Conservation (phyloP, 129 eudicot species). For the Logfia minima region DNA sequence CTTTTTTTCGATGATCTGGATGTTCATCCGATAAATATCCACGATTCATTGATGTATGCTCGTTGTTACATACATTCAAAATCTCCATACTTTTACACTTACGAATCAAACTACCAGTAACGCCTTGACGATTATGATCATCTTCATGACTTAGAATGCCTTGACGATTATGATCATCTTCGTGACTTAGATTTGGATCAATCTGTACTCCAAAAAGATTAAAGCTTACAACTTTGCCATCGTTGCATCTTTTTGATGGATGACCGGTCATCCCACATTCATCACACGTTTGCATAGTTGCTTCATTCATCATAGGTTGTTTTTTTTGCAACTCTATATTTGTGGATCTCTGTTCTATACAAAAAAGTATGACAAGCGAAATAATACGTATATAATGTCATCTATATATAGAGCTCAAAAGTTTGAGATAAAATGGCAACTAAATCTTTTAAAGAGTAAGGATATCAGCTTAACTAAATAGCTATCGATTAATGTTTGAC, state of each 20-base stretch:
- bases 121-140: neutral
- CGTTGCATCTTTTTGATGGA: conserved; percentile 33
- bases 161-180: conserved; percentile 6
- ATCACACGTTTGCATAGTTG: conserved; percentile 20
- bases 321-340: neutral
- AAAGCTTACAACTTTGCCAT: conserved; percentile 28
- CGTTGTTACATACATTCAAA: conserved; percentile 26
- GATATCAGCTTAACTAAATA: neutral
- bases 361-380: neutral
- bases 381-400: neutral
- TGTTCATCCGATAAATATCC: conserved; percentile 44
- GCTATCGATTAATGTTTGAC: neutral
- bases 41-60: conserved; percentile 19
- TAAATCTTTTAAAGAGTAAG: neutral
- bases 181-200: conserved; percentile 18
- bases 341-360: neutral
- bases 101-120: neutral
- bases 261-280: conserved; percentile 39
- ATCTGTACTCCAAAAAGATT: conserved; percentile 48
- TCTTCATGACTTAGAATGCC: conserved; percentile 13
- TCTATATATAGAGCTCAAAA: neutral
- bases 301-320: conserved; percentile 26
- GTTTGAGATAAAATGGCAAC: conserved; percentile 3
- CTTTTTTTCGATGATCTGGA: conserved; percentile 32
- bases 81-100: conserved; percentile 40